Evolutionary conservation across 352 stramenopile genomes (phyloP), one percentile per base, ranked within the genome.

Genomic region (Thalassiosira mediterranea): DNA sequence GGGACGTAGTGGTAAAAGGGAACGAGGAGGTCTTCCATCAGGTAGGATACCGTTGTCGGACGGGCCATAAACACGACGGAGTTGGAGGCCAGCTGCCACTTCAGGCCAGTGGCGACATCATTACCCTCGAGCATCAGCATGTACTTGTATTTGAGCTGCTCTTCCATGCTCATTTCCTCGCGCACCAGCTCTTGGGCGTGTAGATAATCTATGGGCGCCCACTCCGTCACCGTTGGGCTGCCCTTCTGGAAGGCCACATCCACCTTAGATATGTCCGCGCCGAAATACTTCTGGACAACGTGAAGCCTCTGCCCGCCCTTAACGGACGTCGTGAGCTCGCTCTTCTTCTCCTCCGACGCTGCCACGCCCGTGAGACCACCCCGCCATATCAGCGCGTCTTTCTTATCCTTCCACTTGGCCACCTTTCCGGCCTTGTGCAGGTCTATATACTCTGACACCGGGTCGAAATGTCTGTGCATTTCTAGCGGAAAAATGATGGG

Each of bases 1-100:
- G 72, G 72, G 51, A 81, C 44, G 31, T 77, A 81, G 38, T 81
- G 72, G 44, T 76, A 53, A 34, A 40, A 77, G 4, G 64, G 72
- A 0, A 51, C 51, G 13, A 81, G 28, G 23, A 47, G 38, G 15
- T 53, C 58, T 31, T 76, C 56, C 54, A 76, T 69, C 28, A 26
- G 2, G 11, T 47, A 70, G 46, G 44, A 60, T 29, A 47, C n/a
- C 26, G 10, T 32, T 29, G 54, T 63, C 47, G 47, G 46, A 46
- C 32, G 17, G 8, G 66, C 23, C 56, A 68, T 75, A 17, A 75
- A 67, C 4, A 76, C 66, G 3, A 75, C 53, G 31, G 11, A 38
- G 38, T 60, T 75, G 15, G 23, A 60, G 26, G n/a, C 15, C 15
- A 76, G 37, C 31, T 32, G n/a, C 67, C 67, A 76, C 46, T 61